A percentile compares a stretch with the other conserved stretches of the same genome.
Evolutionary conservation across 108 stramenopile species (phyloP).

Genomic region (Poteriospumella lacustris): DNA sequence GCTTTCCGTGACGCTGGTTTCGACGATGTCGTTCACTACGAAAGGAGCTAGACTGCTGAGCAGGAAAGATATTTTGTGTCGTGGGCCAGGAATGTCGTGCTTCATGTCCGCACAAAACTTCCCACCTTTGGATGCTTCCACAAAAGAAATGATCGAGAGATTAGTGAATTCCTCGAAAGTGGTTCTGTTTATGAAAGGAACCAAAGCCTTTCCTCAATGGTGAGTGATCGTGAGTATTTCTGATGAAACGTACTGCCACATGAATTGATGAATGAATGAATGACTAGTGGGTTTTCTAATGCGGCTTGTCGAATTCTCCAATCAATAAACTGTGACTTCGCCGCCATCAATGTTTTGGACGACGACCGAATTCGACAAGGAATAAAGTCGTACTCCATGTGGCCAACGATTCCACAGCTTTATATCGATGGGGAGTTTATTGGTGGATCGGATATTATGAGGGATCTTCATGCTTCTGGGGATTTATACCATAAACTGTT

Average conservation of each 20-base stretch:
- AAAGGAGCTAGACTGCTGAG: no score
- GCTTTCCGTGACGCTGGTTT: no score
- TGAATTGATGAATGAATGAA: slow-evolving; percentile 1
- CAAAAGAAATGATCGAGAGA: slow-evolving; percentile 63
- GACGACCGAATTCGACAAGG: slow-evolving; percentile 28
- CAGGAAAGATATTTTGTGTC: no score
- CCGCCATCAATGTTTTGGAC: slow-evolving; percentile 65
- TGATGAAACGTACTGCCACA: neutral
- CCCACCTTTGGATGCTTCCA: slow-evolving; percentile 25
- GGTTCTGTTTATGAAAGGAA: slow-evolving; percentile 92
- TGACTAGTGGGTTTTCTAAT: slow-evolving; percentile 71
- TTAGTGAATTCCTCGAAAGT: slow-evolving; percentile 71
- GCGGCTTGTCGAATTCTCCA: slow-evolving; percentile 84
- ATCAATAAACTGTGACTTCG: slow-evolving; percentile 67
- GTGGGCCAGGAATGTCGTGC: no score
- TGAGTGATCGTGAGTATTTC: neutral
- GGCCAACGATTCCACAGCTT: slow-evolving; percentile 62
- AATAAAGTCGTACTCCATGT: slow-evolving; percentile 24
- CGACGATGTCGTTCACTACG: no score
- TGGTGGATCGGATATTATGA: slow-evolving; percentile 90
- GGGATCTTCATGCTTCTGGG: slow-evolving; percentile 78
- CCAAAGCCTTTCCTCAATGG: slow-evolving; percentile 88
- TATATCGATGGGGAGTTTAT: slow-evolving; percentile 93
- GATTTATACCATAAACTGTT: no score
- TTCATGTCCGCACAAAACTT: no score